Evolutionary conservation across 2,329 filamentous ascomycete genomes (phyloP).

Genomic region (Cladosporium oxysporum): DNA sequence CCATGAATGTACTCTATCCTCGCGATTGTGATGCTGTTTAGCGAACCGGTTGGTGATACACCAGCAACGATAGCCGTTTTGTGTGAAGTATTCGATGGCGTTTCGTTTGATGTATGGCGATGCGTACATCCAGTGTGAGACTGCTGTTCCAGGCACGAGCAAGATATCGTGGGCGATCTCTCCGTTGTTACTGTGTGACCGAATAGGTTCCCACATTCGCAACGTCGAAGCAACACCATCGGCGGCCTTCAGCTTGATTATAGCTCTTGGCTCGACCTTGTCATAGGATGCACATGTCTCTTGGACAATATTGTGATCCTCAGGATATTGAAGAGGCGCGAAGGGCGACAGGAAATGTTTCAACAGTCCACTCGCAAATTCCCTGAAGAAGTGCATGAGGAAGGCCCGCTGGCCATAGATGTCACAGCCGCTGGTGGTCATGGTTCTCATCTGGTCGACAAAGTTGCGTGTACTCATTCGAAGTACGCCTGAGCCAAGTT

Average conservation of each 20-base stretch:
- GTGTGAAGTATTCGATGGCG: slow-evolving; percentile 63
- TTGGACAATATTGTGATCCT: not conserved
- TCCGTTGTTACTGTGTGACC: not conserved
- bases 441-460: slow-evolving; percentile 3
- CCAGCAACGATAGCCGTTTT: slow-evolving; percentile 62
- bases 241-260: slow-evolving; percentile 44
- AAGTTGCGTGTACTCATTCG: not conserved
- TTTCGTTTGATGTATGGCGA: slow-evolving; percentile 65
- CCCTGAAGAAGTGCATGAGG: not conserved
- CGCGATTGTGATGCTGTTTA: slow-evolving; percentile 28
- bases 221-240: slow-evolving; percentile 58
- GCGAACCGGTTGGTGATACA: slow-evolving; percentile 61
- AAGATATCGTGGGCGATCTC: slow-evolving; percentile 54
- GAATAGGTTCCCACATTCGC: slow-evolving; percentile 57
- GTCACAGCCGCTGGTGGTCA: not conserved
- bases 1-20: slow-evolving; percentile 49
- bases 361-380: not conserved
- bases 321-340: not conserved
- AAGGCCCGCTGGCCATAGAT: not conserved
- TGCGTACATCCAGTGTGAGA: slow-evolving; percentile 64
- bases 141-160: slow-evolving; percentile 63
- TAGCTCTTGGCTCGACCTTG: not conserved
- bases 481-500: not conserved
- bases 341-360: not conserved
- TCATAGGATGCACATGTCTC: too few relatives aligned